Conservation (phyloP, 352 stramenopile species). For the Globisporangium iwayamae region DNA sequence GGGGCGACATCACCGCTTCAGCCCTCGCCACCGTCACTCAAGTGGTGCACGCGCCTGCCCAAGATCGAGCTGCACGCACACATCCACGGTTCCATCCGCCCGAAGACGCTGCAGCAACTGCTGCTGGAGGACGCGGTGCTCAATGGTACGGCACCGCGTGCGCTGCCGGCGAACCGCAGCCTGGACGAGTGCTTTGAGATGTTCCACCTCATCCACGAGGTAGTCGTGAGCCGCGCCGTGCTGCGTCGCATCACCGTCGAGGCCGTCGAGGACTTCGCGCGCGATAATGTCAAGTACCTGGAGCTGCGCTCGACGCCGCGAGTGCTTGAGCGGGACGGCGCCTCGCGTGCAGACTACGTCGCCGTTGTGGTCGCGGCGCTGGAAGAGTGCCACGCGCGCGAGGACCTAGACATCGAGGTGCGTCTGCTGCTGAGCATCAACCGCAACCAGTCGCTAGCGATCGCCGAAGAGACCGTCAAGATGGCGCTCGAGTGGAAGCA, state of each 20-base stretch:
- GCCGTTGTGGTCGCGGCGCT: constrained; percentile 63
- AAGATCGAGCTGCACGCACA: constrained; percentile 89
- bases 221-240: constrained; percentile 62
- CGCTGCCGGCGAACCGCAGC: constrained; percentile 45
- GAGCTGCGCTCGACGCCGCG: constrained; percentile 84
- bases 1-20: neutral
- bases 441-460: constrained; percentile 54
- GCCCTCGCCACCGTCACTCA: constrained; percentile 17
- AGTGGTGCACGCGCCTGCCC: constrained; percentile 54
- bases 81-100: constrained; percentile 82
- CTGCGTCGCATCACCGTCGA: constrained; percentile 72
- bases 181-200: constrained; percentile 87
- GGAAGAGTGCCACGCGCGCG: constrained; percentile 51
- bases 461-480: constrained; percentile 64
- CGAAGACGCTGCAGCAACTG: constrained; percentile 63
- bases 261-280: constrained; percentile 79
- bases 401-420: constrained; percentile 65
- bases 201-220: constrained; percentile 83
- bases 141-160: constrained; percentile 23
- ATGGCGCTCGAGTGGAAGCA: constrained; percentile 53
- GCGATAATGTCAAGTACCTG: constrained; percentile 78
- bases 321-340: constrained; percentile 47
- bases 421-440: constrained; percentile 82
- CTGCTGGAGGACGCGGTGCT: constrained; percentile 38
- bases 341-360: constrained; percentile 63